Evolutionary conservation across 2,329 filamentous ascomycete species (phyloP), one percentile per base, ranked within the genome.

Genomic region (Microthyrium microscopicum): DNA sequence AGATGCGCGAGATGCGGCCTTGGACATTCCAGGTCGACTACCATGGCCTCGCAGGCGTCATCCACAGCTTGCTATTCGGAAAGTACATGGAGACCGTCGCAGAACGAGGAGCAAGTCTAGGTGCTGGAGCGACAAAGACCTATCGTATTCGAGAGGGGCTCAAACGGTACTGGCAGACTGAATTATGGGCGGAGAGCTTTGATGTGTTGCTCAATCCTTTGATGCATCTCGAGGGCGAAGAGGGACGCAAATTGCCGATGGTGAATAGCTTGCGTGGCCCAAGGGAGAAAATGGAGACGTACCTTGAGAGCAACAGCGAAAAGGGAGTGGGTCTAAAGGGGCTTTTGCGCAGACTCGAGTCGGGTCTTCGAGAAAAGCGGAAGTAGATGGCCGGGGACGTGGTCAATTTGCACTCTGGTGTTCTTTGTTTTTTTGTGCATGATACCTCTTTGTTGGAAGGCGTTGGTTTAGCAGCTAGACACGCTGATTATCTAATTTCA

Each of bases 21-120:
- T 98, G 89, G 89, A 95, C 87, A 2, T 94, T 84, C 62, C 89
- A 98, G 53, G 82, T 94, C 43, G 89, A 98, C 59, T 91, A 95
- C 47, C 82, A 92, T 53, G 89, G 89, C 9, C 66, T 94, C 0
- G 89, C 89, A 0, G 84, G 83, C 4, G 80, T 82, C 17, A 64
- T 95, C 4, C 84, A 98, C 56, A 77, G 73, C 27, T 68, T 98
- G 45, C 68, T 98, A 3, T 98, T 94, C 50, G 87, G 89, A 7
- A 84, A 81, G 49, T 95, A 95, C 56, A 89, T 98, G 46, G 82
- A 93, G 50, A 91, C 83, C 1, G 52, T 66, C 2, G 61, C 50
- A 4, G 58, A 59, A 36, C 53, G 55, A 25, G 49, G 49, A 12
- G 66, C 64, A 12, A 66, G 64, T 2, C 55, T 76, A 2, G 69